Evolutionary conservation across 225 moss, liverwort and hornwort species (phyloP).

Genomic region (Ulota crispa): DNA sequence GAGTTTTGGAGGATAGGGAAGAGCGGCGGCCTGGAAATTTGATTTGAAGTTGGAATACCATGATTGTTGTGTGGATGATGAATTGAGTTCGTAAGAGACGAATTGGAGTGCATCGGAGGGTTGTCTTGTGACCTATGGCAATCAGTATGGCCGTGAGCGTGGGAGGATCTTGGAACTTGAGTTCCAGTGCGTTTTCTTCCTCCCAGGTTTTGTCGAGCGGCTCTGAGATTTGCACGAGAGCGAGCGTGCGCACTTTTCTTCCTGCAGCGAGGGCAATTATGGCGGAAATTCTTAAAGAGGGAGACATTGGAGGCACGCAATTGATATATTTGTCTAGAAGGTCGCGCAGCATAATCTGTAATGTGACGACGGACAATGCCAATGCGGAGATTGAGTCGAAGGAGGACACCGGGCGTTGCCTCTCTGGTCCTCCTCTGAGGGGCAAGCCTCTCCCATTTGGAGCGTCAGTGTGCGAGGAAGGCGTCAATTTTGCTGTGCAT

Average conservation of each 20-base stretch:
- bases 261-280: constrained; percentile 2
- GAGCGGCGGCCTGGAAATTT: not conserved
- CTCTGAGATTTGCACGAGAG: constrained; percentile 13
- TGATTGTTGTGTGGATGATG: not conserved
- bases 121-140: constrained; percentile 10
- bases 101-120: constrained; percentile 13
- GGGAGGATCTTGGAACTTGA: constrained; percentile 22
- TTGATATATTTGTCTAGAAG: constrained; percentile 5
- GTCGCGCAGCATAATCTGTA: constrained; percentile 39
- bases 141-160: constrained; percentile 22
- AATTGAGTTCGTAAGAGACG: constrained; percentile 3
- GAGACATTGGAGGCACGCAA: constrained; percentile 12
- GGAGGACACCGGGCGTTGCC: constrained; percentile 24
- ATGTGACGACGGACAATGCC: constrained; percentile 54
- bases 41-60: not conserved
- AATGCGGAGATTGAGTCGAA: constrained; percentile 54
- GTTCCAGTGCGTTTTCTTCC: constrained; percentile 3
- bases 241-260: not conserved
- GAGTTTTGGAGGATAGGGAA: not conserved
- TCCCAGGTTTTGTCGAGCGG: constrained; percentile 22
- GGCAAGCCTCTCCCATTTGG: constrained; percentile 81
- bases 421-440: constrained; percentile 60
- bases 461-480: constrained; percentile 60
- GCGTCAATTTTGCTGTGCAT: constrained; percentile 86
- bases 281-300: constrained; percentile 4